Evolutionary conservation across 2,329 filamentous ascomycete species (phyloP), one percentile per base, ranked within the genome.

Genomic region (Hymenoscyphus salicellus): DNA sequence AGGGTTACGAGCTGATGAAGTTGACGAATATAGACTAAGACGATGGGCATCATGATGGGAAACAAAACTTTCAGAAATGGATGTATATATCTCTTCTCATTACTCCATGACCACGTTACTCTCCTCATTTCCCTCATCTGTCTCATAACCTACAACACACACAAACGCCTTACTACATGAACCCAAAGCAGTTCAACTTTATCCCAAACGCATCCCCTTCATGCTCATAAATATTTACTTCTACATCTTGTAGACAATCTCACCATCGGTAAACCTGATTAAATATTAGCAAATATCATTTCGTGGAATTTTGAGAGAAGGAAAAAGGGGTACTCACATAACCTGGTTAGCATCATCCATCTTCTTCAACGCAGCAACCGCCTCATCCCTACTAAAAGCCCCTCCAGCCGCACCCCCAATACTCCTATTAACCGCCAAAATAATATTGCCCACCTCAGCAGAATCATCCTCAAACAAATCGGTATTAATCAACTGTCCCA

Each of bases 341-440:
- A 99, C 88, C 80, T 94, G 89, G 77, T 97, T 97, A 72, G 84
- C 82, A 69, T 91, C 88, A 72, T 92, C 89, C 86, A 99, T 88
- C 75, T 84, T 87, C 77, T 86, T 86, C 63, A 99, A 80, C 55
- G 92, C 93, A 76, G 89, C 85, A 64, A 89, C 80, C 0, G 90
- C 92, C 78, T 99, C 95, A 0, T 80, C 81, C 43, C 83, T 83
- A 30, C 81, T 83, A 78, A 97, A 99, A 43, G 82, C 78, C 7
- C 84, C 84, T 4, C 83, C 83, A 30, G 79, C 75, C 2, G 78
- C 72, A 52, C 78, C 73, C 16, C 84, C 82, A 57, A 97, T 72
- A 71, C 87, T 86, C 3, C 80, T 80, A 76, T 99, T 99, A 60
- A 99, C 90, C 8, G 91, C 91, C 3, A 83, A 83, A 20, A 97